These are phyloP conservation scores for Cubamyces sp. DNA, from an alignment of 768 basidiomycete species.

Conservation along the genomic window DNA sequence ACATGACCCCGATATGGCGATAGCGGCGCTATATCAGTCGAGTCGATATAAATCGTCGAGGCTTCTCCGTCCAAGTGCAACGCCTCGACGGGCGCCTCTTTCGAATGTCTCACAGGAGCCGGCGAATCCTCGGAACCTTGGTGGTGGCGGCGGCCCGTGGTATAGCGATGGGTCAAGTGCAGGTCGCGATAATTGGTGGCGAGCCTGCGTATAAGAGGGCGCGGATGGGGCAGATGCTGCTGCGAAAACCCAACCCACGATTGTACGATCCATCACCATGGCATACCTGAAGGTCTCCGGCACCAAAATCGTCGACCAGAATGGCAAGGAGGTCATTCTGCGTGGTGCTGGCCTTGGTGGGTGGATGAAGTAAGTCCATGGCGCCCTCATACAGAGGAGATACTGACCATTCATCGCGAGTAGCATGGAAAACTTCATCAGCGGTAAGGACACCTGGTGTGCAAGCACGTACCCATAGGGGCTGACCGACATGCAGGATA, in stretches of 20 bases:
- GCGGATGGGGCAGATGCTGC: background rate
- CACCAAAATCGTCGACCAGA: conserved; percentile 60
- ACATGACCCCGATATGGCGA: conserved; percentile 16
- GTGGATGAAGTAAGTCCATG: conserved; percentile 68
- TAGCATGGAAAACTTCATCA: conserved; percentile 81
- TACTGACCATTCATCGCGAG: background rate
- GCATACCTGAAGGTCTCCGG: conserved; percentile 61
- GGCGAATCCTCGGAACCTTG: conserved; percentile 1
- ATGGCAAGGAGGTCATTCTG: conserved; percentile 61
- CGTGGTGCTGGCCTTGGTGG: conserved; percentile 81
- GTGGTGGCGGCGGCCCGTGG: background rate
- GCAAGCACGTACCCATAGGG: background rate
- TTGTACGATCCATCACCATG: conserved; percentile 37
- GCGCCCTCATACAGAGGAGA: background rate
- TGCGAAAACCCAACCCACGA: background rate
- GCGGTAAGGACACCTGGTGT: conserved; percentile 42
- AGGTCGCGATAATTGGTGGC: background rate
- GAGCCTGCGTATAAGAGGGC: background rate
- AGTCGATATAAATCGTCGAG: conserved; percentile 3
- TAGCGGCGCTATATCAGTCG: conserved; percentile 3
- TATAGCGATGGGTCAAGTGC: background rate
- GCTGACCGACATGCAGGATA: conserved; percentile 38
- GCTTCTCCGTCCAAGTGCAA: background rate
- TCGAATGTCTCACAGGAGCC: background rate
- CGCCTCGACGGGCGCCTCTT: background rate